Evolutionary conservation across 163 green algal genomes (phyloP).

Genomic region (Scenedesmus sp.): DNA sequence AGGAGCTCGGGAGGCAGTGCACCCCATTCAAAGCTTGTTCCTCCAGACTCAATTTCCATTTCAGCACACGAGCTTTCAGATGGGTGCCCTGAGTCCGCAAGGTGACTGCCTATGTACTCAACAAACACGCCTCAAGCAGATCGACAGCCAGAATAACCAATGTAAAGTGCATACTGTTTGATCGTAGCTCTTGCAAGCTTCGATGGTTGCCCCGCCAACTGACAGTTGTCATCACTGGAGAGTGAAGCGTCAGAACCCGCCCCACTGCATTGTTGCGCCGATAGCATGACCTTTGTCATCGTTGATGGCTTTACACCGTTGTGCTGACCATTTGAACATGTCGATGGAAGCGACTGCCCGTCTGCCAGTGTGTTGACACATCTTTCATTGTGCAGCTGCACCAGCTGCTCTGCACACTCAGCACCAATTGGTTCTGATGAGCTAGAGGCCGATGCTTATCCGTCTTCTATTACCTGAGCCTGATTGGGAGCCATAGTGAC

Average conservation of each 20-base stretch:
- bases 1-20: slow-evolving; percentile 31
- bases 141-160: neutral
- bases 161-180: neutral
- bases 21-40: neutral
- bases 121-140: neutral
- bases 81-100: neutral
- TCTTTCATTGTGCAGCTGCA: too few relatives aligned
- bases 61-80: neutral
- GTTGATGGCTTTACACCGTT: too few relatives aligned
- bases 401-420: neutral
- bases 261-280: neutral
- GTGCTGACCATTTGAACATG: too few relatives aligned
- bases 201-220: neutral
- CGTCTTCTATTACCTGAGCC: too few relatives aligned
- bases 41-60: neutral
- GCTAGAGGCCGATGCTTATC: neutral
- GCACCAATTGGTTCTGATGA: neutral
- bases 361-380: too few relatives aligned
- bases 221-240: neutral
- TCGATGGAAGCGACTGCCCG: too few relatives aligned
- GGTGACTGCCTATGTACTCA: neutral
- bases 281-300: neutral
- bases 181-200: neutral
- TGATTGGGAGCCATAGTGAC: too few relatives aligned
- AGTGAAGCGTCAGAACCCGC: neutral